A percentile compares a stretch with the other conserved stretches of the same genome.
Evolutionary conservation across 345 rosid species (phyloP).

Genomic region (Gossypium bickii): DNA sequence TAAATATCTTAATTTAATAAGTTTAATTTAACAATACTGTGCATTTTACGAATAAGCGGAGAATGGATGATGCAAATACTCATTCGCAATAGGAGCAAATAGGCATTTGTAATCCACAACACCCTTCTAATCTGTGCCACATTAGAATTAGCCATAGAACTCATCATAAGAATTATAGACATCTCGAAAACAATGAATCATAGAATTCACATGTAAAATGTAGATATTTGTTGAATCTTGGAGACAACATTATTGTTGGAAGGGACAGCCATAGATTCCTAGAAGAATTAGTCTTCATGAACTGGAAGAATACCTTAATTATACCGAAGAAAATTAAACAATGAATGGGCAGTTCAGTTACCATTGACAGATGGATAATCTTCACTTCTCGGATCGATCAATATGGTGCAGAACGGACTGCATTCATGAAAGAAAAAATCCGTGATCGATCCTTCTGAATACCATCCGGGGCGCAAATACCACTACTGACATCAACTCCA

Average conservation of each 20-base stretch:
- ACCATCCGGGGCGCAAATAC: constrained; percentile 73
- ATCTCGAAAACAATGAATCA: constrained; percentile 89
- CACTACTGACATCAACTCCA: constrained; percentile 87
- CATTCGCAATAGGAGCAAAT: no score
- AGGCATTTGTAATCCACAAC: no score
- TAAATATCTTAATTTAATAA: no score
- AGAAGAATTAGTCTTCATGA: no score
- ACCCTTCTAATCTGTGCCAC: no score
- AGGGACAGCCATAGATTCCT: no score
- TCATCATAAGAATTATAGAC: constrained; percentile 92
- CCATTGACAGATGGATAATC: neutral
- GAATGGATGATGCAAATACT: no score
- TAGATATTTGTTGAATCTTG: constrained; percentile 41
- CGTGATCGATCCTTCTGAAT: constrained; percentile 56
- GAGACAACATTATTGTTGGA: constrained; percentile 50
- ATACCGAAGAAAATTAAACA: neutral
- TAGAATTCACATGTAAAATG: constrained; percentile 21
- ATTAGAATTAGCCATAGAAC: constrained; percentile 84
- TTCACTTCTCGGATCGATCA: constrained; percentile 19
- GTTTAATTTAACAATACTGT: no score
- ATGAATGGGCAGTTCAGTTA: neutral
- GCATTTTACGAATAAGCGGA: no score
- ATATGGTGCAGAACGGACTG: constrained; percentile 40
- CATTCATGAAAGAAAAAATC: constrained; percentile 57
- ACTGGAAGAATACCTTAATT: no score